phyloP scores from a whole-genome alignment of 371 early-diverging fungal species.

The Mucor mucedo region DNA sequence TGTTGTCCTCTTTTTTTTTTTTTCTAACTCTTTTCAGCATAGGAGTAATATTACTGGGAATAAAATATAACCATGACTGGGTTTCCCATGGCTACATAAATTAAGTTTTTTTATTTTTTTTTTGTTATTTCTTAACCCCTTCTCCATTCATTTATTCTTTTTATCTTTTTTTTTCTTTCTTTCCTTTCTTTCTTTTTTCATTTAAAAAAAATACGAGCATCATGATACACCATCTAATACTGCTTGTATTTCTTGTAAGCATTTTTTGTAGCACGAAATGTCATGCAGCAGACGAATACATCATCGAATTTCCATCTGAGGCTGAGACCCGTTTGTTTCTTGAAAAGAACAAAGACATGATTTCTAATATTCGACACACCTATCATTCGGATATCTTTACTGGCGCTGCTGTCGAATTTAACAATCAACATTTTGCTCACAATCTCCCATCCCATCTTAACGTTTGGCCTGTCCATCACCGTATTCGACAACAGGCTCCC shows the following conservation, averaged over 20 bases:
- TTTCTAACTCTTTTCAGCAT: slow-evolving; percentile 4
- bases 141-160: too few species aligned
- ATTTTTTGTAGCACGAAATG: neutral
- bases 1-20: neutral
- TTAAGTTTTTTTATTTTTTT: neutral
- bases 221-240: neutral
- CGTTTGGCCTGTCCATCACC: slow-evolving; percentile 40
- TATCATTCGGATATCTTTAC: slow-evolving; percentile 37
- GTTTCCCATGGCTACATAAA: neutral
- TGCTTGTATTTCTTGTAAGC: neutral
- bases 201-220: neutral
- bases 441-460: slow-evolving; percentile 7
- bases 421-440: slow-evolving; percentile 20
- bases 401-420: slow-evolving; percentile 38
- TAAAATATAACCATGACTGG: slow-evolving; percentile 3
- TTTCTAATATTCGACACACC: slow-evolving; percentile 24
- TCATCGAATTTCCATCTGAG: slow-evolving; percentile 19
- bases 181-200: neutral
- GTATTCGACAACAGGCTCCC: slow-evolving; percentile 24
- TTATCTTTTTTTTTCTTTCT: slow-evolving; percentile 1
- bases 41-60: slow-evolving; percentile 7
- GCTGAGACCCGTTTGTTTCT: slow-evolving; percentile 7
- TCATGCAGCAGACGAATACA: slow-evolving; percentile 9
- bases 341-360: slow-evolving; percentile 5
- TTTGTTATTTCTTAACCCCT: too few species aligned